Conservation (phyloP, 2,329 filamentous ascomycete genomes). For the Neocatenulostroma microsporum region DNA sequence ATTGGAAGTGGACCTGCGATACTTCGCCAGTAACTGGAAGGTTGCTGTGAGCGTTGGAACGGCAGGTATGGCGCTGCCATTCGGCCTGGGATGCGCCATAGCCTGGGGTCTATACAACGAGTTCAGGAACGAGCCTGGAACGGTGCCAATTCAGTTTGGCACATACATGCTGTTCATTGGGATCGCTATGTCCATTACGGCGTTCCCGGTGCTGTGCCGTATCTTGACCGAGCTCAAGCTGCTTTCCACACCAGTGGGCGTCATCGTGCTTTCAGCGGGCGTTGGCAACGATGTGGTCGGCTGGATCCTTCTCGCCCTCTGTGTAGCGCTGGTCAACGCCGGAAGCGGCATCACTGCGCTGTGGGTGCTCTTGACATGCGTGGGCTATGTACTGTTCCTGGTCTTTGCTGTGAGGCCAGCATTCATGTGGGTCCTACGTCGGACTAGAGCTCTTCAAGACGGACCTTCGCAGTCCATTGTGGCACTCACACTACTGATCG, state of each 20-base stretch:
- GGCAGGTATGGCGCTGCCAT: slow-evolving; percentile 73
- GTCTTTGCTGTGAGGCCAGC: slow-evolving; percentile 62
- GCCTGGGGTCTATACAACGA: slow-evolving; percentile 73
- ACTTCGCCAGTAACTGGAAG: slow-evolving; percentile 72
- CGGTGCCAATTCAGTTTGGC: slow-evolving; percentile 52
- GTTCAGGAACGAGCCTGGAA: slow-evolving; percentile 53
- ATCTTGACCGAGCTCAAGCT: slow-evolving; percentile 88
- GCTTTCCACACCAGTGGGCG: slow-evolving; percentile 71
- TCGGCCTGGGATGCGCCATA: slow-evolving; percentile 71
- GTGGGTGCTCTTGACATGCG: slow-evolving; percentile 68
- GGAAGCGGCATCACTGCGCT: slow-evolving; percentile 72
- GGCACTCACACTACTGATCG: slow-evolving; percentile 70
- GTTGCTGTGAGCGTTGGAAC: slow-evolving; percentile 69
- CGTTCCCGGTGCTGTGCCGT: slow-evolving; percentile 83
- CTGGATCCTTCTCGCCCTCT: slow-evolving; percentile 88
- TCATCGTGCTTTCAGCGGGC: slow-evolving; percentile 82
- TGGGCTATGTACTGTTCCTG: slow-evolving; percentile 70
- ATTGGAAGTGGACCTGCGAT: slow-evolving; percentile 74
- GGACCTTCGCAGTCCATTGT: slow-evolving; percentile 82
- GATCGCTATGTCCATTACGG: slow-evolving; percentile 86
- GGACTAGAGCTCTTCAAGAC: slow-evolving; percentile 71
- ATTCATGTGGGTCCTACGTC: slow-evolving; percentile 66
- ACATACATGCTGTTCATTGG: slow-evolving; percentile 74
- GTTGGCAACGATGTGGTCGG: slow-evolving; percentile 88
- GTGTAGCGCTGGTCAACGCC: slow-evolving; percentile 87